A percentile compares a stretch with the other conserved stretches of the same genome.
phyloP scores from a whole-genome alignment of 345 rosid genomes.

The Populus ilicifolia region DNA sequence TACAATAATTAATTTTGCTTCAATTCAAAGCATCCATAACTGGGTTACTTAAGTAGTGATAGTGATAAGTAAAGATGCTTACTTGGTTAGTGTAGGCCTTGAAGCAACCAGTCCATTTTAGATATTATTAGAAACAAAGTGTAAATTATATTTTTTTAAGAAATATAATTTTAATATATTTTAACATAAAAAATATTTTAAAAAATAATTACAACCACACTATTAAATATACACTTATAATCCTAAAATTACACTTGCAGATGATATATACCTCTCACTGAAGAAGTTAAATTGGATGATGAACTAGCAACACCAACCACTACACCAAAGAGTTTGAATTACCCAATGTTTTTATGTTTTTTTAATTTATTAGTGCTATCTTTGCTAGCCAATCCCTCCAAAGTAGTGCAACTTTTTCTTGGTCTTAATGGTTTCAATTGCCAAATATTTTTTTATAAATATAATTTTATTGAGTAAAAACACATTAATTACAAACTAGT shows the following conservation, averaged over 20 bases:
- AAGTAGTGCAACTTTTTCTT: neutral
- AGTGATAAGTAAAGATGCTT: conserved; percentile 10
- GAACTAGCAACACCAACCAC: conserved; percentile 9
- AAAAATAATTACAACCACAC: too few relatives aligned
- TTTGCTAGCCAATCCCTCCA: neutral
- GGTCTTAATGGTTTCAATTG: neutral
- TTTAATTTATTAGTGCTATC: neutral
- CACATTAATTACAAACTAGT: too few relatives aligned
- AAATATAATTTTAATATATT: too few relatives aligned
- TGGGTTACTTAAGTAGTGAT: conserved; percentile 23
- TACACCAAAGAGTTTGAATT: neutral
- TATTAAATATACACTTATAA: too few relatives aligned
- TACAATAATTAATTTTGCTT: conserved; percentile 24
- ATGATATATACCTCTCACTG: neutral
- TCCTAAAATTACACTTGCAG: too few relatives aligned
- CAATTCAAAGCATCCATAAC: conserved; percentile 23
- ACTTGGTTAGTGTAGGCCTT: conserved; percentile 4
- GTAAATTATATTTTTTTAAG: too few relatives aligned
- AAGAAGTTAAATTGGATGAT: neutral
- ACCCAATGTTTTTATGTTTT: neutral
- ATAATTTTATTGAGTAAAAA: too few relatives aligned
- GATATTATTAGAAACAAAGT: neutral
- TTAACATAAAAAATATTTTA: too few relatives aligned
- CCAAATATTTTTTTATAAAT: too few relatives aligned
- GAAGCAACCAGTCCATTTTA: conserved; percentile 11